phyloP scores from a whole-genome alignment of 2,329 filamentous ascomycete species.

The Microcera coccophila region DNA sequence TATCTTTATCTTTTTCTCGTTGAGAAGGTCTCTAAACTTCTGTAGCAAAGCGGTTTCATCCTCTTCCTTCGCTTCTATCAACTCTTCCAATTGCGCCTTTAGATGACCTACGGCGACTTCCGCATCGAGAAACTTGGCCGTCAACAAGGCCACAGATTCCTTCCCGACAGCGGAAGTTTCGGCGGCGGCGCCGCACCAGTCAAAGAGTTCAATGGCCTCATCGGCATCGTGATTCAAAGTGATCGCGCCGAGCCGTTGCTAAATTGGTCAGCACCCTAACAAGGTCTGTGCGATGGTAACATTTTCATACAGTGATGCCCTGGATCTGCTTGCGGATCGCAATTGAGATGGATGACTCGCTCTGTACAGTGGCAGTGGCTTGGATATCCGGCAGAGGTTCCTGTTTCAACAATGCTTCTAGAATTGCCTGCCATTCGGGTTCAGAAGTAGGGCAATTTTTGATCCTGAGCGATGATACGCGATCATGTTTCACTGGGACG shows the following conservation, averaged over 20 bases:
- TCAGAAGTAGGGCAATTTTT: constrained; percentile 53
- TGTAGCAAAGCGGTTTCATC: constrained; percentile 64
- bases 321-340: constrained; percentile 62
- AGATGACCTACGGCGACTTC: constrained; percentile 57
- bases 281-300: constrained; percentile 9
- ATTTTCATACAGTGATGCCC: constrained; percentile 59
- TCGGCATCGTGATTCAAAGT: constrained; percentile 52
- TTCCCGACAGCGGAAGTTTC: constrained; percentile 44
- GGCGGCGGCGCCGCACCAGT: constrained; percentile 64
- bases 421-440: constrained; percentile 63
- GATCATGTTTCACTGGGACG: constrained; percentile 53
- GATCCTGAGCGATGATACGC: constrained; percentile 49
- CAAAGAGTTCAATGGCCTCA: constrained; percentile 60
- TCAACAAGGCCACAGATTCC: constrained; percentile 40
- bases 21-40: constrained; percentile 67
- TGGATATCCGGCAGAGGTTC: constrained; percentile 53
- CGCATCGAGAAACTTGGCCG: constrained; percentile 43
- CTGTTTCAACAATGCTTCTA: constrained; percentile 55
- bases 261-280: constrained; percentile 19
- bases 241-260: constrained; percentile 69
- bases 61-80: constrained; percentile 61
- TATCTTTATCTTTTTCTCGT: constrained; percentile 78
- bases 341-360: constrained; percentile 52
- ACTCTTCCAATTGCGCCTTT: constrained; percentile 60
- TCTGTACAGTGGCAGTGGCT: constrained; percentile 54